These are phyloP conservation scores for Daldinia concentrica DNA, from an alignment of 495 filamentous ascomycete genomes.

Conservation along the genomic window DNA sequence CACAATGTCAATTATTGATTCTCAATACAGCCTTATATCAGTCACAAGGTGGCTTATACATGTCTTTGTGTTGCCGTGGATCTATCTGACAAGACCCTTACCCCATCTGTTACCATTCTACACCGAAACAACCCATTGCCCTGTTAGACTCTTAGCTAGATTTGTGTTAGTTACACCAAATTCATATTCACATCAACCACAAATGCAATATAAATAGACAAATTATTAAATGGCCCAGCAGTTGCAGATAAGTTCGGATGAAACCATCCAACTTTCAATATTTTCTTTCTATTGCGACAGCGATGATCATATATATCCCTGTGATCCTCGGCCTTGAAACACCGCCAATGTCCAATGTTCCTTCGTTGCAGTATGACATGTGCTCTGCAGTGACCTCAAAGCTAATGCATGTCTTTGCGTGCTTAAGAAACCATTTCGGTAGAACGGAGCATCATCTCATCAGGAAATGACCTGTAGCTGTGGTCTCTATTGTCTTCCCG, in stretches of 20 bases:
- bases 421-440: background rate
- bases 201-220: background rate
- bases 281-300: background rate
- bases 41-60: background rate
- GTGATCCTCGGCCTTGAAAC: conserved; percentile 31
- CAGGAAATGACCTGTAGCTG: background rate
- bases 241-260: background rate
- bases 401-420: background rate
- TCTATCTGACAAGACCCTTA: background rate
- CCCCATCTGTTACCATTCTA: background rate
- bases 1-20: background rate
- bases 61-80: background rate
- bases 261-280: background rate
- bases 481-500: conserved; percentile 55
- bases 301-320: conserved; percentile 14
- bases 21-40: background rate
- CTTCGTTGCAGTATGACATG: background rate
- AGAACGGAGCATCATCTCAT: background rate
- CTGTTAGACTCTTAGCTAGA: background rate
- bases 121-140: background rate
- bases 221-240: background rate
- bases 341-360: conserved; percentile 10
- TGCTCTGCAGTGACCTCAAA: background rate
- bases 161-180: background rate
- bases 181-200: background rate